Evolutionary conservation across 352 stramenopile species (phyloP).

Genomic region (Albugo laibachii): DNA sequence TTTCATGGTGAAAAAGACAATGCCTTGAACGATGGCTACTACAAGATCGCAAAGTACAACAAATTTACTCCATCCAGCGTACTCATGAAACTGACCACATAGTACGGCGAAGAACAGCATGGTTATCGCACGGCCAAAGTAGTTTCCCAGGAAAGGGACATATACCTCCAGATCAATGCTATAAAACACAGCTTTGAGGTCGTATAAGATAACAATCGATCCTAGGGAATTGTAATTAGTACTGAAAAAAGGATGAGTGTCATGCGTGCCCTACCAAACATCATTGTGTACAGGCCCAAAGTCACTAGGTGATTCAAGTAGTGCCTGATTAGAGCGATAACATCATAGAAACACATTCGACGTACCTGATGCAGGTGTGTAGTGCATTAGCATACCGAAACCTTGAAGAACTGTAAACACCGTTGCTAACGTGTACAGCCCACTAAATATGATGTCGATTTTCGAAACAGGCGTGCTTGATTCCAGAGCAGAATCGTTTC

Average conservation of each 20-base stretch:
- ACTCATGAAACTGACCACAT: constrained; percentile 42
- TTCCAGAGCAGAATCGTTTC: too few species aligned
- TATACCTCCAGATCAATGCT: constrained; percentile 66
- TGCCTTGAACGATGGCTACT: constrained; percentile 48
- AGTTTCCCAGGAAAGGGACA: constrained; percentile 75
- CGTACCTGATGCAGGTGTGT: constrained; percentile 33
- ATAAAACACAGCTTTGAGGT: constrained; percentile 71
- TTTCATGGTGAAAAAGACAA: constrained; percentile 70
- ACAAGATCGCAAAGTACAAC: constrained; percentile 62
- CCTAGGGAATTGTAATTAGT: constrained; percentile 10
- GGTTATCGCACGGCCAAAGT: constrained; percentile 58
- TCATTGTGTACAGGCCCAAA: constrained; percentile 69
- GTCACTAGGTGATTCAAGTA: constrained; percentile 19
- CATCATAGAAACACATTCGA: constrained; percentile 1
- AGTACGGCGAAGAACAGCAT: constrained; percentile 69
- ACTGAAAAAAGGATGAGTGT: not conserved
- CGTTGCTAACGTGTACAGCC: constrained; percentile 70
- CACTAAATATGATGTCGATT: constrained; percentile 68
- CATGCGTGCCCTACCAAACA: constrained; percentile 26
- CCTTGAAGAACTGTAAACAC: constrained; percentile 66
- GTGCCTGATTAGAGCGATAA: not conserved
- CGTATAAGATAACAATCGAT: constrained; percentile 54
- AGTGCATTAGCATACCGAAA: constrained; percentile 69
- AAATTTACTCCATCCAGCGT: constrained; percentile 43
- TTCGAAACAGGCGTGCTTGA: too few species aligned